These are phyloP conservation scores for Solanum appendiculatum DNA, from an alignment of 257 asterid genomes.

Conservation along the genomic window DNA sequence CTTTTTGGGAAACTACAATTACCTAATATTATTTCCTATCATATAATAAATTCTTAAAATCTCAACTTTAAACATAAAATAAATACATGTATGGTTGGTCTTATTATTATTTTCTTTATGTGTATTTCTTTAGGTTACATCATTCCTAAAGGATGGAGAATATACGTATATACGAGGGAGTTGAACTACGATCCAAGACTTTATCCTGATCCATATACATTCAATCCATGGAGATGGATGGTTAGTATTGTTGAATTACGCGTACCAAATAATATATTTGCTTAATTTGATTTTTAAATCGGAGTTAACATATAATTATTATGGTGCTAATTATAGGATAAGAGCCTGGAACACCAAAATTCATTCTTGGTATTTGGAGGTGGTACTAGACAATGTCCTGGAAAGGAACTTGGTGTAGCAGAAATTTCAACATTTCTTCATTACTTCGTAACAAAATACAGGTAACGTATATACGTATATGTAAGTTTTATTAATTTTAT, in stretches of 20 bases:
- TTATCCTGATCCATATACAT: constrained; percentile 78
- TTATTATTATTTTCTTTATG: not conserved
- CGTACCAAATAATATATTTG: too few relatives aligned
- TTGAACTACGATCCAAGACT: constrained; percentile 76
- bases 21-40: not conserved
- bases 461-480: not conserved
- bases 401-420: constrained; percentile 95
- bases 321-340: constrained; percentile 37
- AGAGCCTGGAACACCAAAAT: constrained; percentile 60
- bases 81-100: not conserved
- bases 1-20: not conserved
- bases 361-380: constrained; percentile 86
- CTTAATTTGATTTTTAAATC: not conserved
- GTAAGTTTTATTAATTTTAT: not conserved
- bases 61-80: not conserved
- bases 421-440: constrained; percentile 95
- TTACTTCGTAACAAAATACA: constrained; percentile 85
- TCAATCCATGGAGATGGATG: constrained; percentile 99
- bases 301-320: not conserved
- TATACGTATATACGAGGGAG: constrained; percentile 50
- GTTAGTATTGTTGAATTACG: constrained; percentile 24
- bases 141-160: constrained; percentile 95
- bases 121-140: constrained; percentile 47
- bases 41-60: not conserved
- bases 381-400: constrained; percentile 95